phyloP scores from a whole-genome alignment of 768 basidiomycete species.

The Trametopsis cervina region DNA sequence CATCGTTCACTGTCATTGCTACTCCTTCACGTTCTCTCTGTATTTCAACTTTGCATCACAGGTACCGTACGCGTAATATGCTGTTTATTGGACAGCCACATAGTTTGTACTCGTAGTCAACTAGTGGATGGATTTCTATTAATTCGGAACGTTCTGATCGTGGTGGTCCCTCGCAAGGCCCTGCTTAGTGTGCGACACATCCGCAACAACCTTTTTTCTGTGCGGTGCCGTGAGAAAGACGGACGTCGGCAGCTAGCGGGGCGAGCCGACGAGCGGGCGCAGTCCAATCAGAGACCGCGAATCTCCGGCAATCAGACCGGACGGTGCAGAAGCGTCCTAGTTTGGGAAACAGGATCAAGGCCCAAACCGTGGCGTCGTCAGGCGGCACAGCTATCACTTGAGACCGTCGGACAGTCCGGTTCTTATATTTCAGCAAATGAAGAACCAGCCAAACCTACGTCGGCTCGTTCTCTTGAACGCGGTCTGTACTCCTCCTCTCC shows the following conservation, averaged over 20 bases:
- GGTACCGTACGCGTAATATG: background rate
- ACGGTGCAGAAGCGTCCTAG: background rate
- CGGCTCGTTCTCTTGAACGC: no score
- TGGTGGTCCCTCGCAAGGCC: no score
- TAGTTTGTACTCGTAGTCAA: background rate
- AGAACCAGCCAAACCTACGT: no score
- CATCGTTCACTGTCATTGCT: slow-evolving; percentile 4
- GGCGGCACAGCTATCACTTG: slow-evolving; percentile 2
- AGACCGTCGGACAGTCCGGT: background rate
- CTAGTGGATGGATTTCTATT: no score
- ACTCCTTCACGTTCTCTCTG: background rate
- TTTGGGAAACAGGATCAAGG: slow-evolving; percentile 1
- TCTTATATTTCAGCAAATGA: background rate
- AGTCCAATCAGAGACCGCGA: background rate
- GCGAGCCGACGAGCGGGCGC: background rate
- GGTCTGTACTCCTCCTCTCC: no score
- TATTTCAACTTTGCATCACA: background rate
- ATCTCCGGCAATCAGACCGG: background rate
- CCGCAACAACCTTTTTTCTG: no score
- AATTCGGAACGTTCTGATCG: no score
- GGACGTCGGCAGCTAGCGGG: no score
- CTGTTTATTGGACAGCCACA: background rate
- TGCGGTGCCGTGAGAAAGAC: no score
- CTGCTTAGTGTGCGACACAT: no score
- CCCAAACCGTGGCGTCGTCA: slow-evolving; percentile 6